Percentiles rank a stretch among this genome's conserved stretches.
Evolutionary conservation across 805 yeast species (phyloP).

Genomic region (Cyberlindnera misumaiensis): DNA sequence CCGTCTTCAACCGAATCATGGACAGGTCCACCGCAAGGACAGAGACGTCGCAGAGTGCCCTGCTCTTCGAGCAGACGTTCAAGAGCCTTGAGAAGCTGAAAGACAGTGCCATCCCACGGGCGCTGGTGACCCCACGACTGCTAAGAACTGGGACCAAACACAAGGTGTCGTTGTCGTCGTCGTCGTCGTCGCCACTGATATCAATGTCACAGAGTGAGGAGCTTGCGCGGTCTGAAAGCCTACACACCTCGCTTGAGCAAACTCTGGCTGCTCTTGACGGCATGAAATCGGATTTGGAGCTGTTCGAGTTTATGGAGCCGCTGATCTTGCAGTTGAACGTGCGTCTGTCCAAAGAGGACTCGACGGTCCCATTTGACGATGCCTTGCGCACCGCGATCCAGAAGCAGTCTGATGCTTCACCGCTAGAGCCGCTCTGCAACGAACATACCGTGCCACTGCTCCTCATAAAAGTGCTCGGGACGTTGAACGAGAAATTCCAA

Average conservation of each 20-base stretch:
- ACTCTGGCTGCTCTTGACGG: not conserved
- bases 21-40: not conserved
- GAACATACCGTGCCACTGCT: slow-evolving; percentile 13
- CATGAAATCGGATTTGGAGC: slow-evolving; percentile 5
- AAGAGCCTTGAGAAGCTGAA: not conserved
- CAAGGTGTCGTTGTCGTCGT: too few species aligned
- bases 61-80: slow-evolving; percentile 3
- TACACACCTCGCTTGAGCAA: not conserved
- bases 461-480: slow-evolving; percentile 6
- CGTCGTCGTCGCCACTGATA: too few species aligned
- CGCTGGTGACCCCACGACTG: not conserved
- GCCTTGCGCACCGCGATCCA: slow-evolving; percentile 1
- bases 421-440: slow-evolving; percentile 9
- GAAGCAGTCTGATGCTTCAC: slow-evolving; percentile 1
- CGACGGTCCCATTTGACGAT: slow-evolving; percentile 1
- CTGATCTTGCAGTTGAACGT: slow-evolving; percentile 3
- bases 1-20: slow-evolving; percentile 2
- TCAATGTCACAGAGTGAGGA: not conserved
- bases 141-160: not conserved
- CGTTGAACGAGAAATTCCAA: slow-evolving; percentile 6
- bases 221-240: not conserved
- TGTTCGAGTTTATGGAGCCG: slow-evolving; percentile 5
- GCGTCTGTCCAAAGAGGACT: not conserved
- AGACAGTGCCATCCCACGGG: not conserved
- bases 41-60: not conserved